Evolutionary conservation across 1,284 basidiomycete genomes (phyloP).

Genomic region (Schizophyllum amplum): DNA sequence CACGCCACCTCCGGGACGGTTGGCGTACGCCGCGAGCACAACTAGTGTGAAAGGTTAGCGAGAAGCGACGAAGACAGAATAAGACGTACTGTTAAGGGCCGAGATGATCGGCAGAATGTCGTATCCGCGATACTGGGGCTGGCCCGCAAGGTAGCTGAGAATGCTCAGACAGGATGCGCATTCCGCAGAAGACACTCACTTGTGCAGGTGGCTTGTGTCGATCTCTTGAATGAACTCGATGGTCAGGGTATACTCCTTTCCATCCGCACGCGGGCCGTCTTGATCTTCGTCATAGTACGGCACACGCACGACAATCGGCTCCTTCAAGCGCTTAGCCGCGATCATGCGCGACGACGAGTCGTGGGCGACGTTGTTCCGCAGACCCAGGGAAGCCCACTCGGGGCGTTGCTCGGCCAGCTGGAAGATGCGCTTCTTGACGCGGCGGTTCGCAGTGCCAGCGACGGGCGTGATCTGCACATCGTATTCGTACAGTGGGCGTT

Average conservation of each 20-base stretch:
- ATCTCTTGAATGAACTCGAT: conserved; percentile 52
- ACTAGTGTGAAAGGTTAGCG: conserved; percentile 66
- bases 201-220: conserved; percentile 46
- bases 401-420: conserved; percentile 55
- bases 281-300: conserved; percentile 63
- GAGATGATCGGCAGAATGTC: conserved; percentile 64
- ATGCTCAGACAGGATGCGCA: background rate
- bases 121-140: conserved; percentile 49
- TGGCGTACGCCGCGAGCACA: conserved; percentile 57
- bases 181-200: conserved; percentile 28
- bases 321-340: conserved; percentile 42
- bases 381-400: conserved; percentile 45
- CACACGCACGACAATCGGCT: conserved; percentile 51
- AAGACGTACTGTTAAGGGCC: conserved; percentile 42
- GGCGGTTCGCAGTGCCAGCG: conserved; percentile 37
- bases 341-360: conserved; percentile 62
- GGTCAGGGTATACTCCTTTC: conserved; percentile 54
- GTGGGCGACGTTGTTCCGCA: conserved; percentile 55
- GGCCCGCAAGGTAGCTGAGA: conserved; percentile 50
- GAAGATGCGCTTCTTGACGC: conserved; percentile 63
- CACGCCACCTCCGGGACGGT: conserved; percentile 54
- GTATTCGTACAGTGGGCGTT: conserved; percentile 59
- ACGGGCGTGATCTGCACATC: conserved; percentile 54
- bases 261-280: conserved; percentile 29
- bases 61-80: conserved; percentile 20